phyloP scores from a whole-genome alignment of 805 yeast species.

The Candida maltosa region DNA sequence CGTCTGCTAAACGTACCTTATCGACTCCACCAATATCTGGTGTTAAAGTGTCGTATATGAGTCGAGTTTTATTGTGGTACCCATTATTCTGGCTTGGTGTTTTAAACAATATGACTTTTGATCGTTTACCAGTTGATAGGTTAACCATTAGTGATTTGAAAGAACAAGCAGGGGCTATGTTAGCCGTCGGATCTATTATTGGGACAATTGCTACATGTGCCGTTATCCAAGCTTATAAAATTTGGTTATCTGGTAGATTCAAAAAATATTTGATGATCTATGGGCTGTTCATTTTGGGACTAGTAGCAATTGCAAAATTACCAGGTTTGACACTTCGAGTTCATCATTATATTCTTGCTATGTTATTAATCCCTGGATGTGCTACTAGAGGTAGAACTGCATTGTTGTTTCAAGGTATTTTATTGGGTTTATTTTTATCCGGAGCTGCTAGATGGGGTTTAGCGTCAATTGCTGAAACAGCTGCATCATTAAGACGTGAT shows the following conservation, averaged over 20 bases:
- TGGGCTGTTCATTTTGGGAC: slow-evolving; percentile 36
- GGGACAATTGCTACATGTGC: slow-evolving; percentile 50
- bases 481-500: slow-evolving; percentile 59
- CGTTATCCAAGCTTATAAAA: slow-evolving; percentile 66
- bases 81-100: slow-evolving; percentile 82
- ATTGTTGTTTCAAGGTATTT: slow-evolving; percentile 75
- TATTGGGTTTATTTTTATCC: slow-evolving; percentile 74
- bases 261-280: slow-evolving; percentile 57
- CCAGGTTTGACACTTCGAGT: slow-evolving; percentile 74
- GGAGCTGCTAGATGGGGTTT: slow-evolving; percentile 94
- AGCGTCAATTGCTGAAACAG: slow-evolving; percentile 84
- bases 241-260: slow-evolving; percentile 79
- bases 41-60: slow-evolving; percentile 32
- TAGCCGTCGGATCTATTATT: slow-evolving; percentile 56
- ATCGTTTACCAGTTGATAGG: slow-evolving; percentile 83
- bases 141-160: slow-evolving; percentile 68
- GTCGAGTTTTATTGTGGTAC: slow-evolving; percentile 61
- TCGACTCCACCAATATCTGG: slow-evolving; percentile 9
- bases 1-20: slow-evolving; percentile 50
- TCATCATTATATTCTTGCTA: slow-evolving; percentile 76
- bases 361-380: slow-evolving; percentile 80
- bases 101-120: slow-evolving; percentile 84
- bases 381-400: slow-evolving; percentile 70
- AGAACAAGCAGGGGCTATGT: slow-evolving; percentile 72
- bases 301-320: slow-evolving; percentile 44